phyloP scores from a whole-genome alignment of 805 yeast genomes.

The Zygosaccharomyces bailii region DNA sequence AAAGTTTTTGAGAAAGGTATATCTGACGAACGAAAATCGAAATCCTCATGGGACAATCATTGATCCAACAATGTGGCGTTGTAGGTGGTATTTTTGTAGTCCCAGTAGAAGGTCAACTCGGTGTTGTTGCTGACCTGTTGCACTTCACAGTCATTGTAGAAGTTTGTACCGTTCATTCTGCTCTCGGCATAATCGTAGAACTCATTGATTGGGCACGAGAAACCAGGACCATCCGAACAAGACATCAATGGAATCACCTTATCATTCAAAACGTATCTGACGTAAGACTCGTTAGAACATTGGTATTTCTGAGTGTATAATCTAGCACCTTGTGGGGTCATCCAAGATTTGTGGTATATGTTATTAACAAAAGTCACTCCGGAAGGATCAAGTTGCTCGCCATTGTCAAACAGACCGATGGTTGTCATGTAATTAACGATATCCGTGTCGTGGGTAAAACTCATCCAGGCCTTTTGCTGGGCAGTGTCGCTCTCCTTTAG shows the following conservation, averaged over 20 bases:
- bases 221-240: constrained; percentile 55
- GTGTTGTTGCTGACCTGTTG: constrained; percentile 20
- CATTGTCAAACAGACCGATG: constrained; percentile 47
- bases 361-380: constrained; percentile 43
- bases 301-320: constrained; percentile 47
- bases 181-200: constrained; percentile 35
- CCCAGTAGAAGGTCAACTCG: constrained; percentile 26
- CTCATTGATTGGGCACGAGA: constrained; percentile 41
- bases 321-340: constrained; percentile 59
- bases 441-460: constrained; percentile 74
- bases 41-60: too few species aligned
- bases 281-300: constrained; percentile 42
- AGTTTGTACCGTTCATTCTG: constrained; percentile 34
- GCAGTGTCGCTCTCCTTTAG: constrained; percentile 41
- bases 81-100: constrained; percentile 10
- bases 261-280: constrained; percentile 50
- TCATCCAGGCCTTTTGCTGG: constrained; percentile 50
- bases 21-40: too few species aligned
- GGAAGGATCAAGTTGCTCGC: constrained; percentile 42
- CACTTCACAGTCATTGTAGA: constrained; percentile 34
- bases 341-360: constrained; percentile 46
- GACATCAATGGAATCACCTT: constrained; percentile 49
- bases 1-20: too few species aligned
- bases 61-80: constrained; percentile 11
- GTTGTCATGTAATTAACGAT: constrained; percentile 60